Evolutionary conservation across 768 basidiomycete genomes (phyloP).

Genomic region (Leccinum boreale): DNA sequence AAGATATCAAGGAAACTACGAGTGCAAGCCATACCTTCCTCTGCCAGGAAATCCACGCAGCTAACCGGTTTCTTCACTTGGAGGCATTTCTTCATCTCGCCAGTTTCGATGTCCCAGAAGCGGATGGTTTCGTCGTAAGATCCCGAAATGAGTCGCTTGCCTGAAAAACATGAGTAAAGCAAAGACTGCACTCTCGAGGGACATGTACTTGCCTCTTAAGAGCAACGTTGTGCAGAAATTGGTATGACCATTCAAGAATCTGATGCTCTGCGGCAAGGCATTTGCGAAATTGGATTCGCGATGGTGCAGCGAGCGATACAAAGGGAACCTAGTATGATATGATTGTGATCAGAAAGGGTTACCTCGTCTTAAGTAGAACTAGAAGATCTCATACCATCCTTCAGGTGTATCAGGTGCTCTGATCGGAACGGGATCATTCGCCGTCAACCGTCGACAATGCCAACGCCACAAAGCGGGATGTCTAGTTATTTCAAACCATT

Average conservation of each 20-base stretch:
- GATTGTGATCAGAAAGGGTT: neutral
- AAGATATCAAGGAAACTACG: neutral
- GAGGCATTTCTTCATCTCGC: constrained; percentile 68
- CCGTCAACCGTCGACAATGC: constrained; percentile 71
- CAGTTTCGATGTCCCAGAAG: constrained; percentile 81
- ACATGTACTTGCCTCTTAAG: constrained; percentile 43
- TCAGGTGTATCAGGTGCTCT: constrained; percentile 59
- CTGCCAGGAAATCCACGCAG: constrained; percentile 81
- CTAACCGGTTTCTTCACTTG: constrained; percentile 88
- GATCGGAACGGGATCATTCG: constrained; percentile 65
- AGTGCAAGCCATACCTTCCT: constrained; percentile 55
- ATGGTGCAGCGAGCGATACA: constrained; percentile 80
- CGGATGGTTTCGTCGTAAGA: constrained; percentile 91
- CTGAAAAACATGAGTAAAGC: constrained; percentile 25
- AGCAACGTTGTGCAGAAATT: constrained; percentile 85
- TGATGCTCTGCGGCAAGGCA: constrained; percentile 70
- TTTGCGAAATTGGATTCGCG: constrained; percentile 81
- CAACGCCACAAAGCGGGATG: constrained; percentile 75
- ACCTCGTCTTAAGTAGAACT: neutral
- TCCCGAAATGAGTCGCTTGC: constrained; percentile 82
- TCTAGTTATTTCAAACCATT: constrained; percentile 39
- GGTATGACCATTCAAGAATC: constrained; percentile 81
- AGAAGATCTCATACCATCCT: constrained; percentile 58
- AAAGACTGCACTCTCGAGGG: neutral
- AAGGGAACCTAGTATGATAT: constrained; percentile 43